phyloP scores from a whole-genome alignment of 768 basidiomycete species.

The Exsudoporus frostii region DNA sequence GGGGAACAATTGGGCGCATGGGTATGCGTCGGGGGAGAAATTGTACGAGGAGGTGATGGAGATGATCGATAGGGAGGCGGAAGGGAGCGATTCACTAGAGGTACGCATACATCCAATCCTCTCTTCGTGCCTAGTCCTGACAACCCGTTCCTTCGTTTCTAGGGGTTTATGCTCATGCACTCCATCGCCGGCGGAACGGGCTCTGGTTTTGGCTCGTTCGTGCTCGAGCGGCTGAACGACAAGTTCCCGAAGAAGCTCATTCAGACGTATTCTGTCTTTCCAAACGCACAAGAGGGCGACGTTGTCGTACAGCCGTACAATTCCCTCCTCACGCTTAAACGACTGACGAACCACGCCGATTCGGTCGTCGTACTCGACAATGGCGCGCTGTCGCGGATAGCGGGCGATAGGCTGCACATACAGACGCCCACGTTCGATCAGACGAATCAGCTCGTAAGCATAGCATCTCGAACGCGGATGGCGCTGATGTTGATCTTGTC shows the following conservation, averaged over 20 bases:
- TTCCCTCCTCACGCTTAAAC: conserved; percentile 86
- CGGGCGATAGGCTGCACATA: conserved; percentile 85
- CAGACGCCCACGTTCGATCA: conserved; percentile 89
- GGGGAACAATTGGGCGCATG: conserved; percentile 98
- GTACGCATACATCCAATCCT: conserved; percentile 39
- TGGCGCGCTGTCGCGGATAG: conserved; percentile 87
- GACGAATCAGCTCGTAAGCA: conserved; percentile 80
- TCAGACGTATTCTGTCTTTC: conserved; percentile 98
- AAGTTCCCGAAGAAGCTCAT: conserved; percentile 99
- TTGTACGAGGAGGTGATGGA: conserved; percentile 98
- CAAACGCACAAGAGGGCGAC: conserved; percentile 88
- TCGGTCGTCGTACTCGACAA: conserved; percentile 98
- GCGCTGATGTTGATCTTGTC: neutral
- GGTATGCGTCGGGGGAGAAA: conserved; percentile 84
- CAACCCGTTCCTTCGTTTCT: conserved; percentile 1
- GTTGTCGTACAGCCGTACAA: conserved; percentile 99
- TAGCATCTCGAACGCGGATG: neutral
- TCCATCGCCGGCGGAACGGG: conserved; percentile 99
- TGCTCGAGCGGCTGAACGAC: conserved; percentile 94
- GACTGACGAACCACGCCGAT: conserved; percentile 94
- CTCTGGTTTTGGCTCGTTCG: conserved; percentile 96
- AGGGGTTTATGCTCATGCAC: conserved; percentile 99
- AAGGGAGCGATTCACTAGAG: conserved; percentile 96
- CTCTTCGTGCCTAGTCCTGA: neutral
- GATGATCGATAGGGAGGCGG: conserved; percentile 97